Percentiles rank a stretch among this genome's conserved stretches.
These are phyloP conservation scores for Macrolepiota dolichaula DNA, from an alignment of 768 basidiomycete species.

Conservation along the genomic window DNA sequence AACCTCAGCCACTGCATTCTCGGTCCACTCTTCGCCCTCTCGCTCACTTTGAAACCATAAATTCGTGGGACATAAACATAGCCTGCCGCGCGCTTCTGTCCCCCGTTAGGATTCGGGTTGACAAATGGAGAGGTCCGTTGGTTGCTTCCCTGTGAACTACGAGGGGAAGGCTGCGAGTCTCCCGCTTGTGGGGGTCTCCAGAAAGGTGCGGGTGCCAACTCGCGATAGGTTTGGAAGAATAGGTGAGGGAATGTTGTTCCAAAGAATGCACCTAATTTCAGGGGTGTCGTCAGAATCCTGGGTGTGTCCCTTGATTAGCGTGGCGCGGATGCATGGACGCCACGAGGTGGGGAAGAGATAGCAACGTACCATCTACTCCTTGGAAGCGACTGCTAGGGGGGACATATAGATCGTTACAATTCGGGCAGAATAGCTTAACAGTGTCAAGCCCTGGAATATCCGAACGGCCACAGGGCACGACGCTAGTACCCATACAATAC, in stretches of 20 bases:
- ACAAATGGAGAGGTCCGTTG: conserved; percentile 59
- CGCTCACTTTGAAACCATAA: conserved; percentile 97
- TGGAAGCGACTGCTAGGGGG: conserved; percentile 95
- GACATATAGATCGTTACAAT: conserved; percentile 95
- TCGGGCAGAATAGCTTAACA: conserved; percentile 96
- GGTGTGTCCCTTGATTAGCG: not conserved
- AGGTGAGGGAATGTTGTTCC: conserved; percentile 98
- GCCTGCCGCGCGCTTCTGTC: conserved; percentile 84
- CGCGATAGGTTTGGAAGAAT: conserved; percentile 97
- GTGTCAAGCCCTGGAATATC: conserved; percentile 97
- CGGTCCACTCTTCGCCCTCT: conserved; percentile 91
- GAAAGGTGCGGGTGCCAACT: conserved; percentile 92
- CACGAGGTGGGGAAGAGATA: not conserved
- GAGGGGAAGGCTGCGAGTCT: conserved; percentile 56
- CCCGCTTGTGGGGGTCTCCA: conserved; percentile 68
- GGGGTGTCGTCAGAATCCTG: conserved; percentile 1
- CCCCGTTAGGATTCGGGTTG: conserved; percentile 87
- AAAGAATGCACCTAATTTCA: conserved; percentile 85
- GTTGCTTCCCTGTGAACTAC: conserved; percentile 45
- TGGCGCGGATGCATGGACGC: not conserved
- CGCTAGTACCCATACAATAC: conserved; percentile 83
- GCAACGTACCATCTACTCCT: conserved; percentile 83
- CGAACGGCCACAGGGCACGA: conserved; percentile 93
- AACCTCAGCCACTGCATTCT: conserved; percentile 96
- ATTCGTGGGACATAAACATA: conserved; percentile 89